These are phyloP conservation scores for Mortierella sp. DNA, from an alignment of 371 early-diverging fungal genomes.

Conservation along the genomic window DNA sequence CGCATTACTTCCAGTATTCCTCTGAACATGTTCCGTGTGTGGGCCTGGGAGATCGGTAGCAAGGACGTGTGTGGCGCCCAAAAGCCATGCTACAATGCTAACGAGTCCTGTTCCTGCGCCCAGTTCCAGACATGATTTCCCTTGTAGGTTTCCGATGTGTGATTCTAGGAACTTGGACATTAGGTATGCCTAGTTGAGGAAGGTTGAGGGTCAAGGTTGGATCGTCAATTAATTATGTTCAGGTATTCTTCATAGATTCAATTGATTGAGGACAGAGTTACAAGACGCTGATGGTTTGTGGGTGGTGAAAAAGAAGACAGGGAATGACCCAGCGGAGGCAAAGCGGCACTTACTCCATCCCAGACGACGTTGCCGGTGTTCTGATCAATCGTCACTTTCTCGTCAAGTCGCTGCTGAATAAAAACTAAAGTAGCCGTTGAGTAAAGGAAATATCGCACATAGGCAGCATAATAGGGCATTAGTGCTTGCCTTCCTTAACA, in stretches of 20 bases:
- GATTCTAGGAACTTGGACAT: slow-evolving; percentile 48
- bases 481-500: no score
- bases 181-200: slow-evolving; percentile 45
- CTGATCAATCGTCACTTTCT: slow-evolving; percentile 58
- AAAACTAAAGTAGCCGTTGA: slow-evolving; percentile 21
- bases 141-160: slow-evolving; percentile 35
- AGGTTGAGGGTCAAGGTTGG: background rate
- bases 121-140: slow-evolving; percentile 58
- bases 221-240: background rate
- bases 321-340: background rate
- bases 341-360: slow-evolving; percentile 50
- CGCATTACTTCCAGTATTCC: slow-evolving; percentile 29
- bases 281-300: background rate
- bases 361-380: slow-evolving; percentile 64
- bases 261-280: no score
- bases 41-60: slow-evolving; percentile 56
- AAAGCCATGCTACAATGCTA: slow-evolving; percentile 56
- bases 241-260: background rate
- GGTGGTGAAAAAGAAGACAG: background rate
- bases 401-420: slow-evolving; percentile 43
- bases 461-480: background rate
- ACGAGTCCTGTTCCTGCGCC: slow-evolving; percentile 63
- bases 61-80: slow-evolving; percentile 38
- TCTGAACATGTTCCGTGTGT: slow-evolving; percentile 45
- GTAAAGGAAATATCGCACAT: background rate